Evolutionary conservation across 2,329 filamentous ascomycete species (phyloP).

Genomic region (Pseudogymnoascus sp.): DNA sequence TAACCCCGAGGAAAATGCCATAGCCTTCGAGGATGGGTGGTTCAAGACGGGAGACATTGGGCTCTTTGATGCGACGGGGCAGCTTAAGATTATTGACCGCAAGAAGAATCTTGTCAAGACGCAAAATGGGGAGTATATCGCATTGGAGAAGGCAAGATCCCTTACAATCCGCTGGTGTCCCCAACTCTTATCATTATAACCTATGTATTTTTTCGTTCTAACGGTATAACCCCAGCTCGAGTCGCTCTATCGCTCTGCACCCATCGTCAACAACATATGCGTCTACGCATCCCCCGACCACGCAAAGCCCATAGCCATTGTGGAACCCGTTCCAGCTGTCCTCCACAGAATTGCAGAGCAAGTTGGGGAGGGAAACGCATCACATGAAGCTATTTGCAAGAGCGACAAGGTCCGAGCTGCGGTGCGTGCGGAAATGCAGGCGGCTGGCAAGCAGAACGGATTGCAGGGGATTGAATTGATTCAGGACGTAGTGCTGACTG

Average conservation of each 20-base stretch:
- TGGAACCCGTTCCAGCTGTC: slow-evolving; percentile 60
- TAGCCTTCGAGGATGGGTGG: slow-evolving; percentile 83
- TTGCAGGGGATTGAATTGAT: slow-evolving; percentile 68
- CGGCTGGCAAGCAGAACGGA: slow-evolving; percentile 57
- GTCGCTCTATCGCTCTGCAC: slow-evolving; percentile 74
- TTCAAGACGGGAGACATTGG: slow-evolving; percentile 97
- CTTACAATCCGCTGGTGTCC: neutral
- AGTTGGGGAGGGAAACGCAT: slow-evolving; percentile 50
- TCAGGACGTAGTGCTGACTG: slow-evolving; percentile 59
- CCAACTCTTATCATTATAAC: no score
- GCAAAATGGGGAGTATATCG: slow-evolving; percentile 91
- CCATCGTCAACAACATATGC: slow-evolving; percentile 80
- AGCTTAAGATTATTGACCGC: slow-evolving; percentile 83
- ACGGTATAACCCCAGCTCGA: slow-evolving; percentile 57
- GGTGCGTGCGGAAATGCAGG: slow-evolving; percentile 62
- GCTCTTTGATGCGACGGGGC: slow-evolving; percentile 73
- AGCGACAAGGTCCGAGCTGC: slow-evolving; percentile 56
- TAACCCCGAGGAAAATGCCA: slow-evolving; percentile 76
- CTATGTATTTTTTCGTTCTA: slow-evolving; percentile 19
- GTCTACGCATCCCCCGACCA: slow-evolving; percentile 71
- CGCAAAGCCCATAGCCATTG: slow-evolving; percentile 73
- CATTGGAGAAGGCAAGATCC: slow-evolving; percentile 61
- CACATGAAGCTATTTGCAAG: slow-evolving; percentile 57
- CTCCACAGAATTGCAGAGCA: slow-evolving; percentile 53
- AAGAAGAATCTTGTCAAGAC: slow-evolving; percentile 99